Conservation (phyloP, 2,329 filamentous ascomycete genomes). For the Penicillium janthinellum region DNA sequence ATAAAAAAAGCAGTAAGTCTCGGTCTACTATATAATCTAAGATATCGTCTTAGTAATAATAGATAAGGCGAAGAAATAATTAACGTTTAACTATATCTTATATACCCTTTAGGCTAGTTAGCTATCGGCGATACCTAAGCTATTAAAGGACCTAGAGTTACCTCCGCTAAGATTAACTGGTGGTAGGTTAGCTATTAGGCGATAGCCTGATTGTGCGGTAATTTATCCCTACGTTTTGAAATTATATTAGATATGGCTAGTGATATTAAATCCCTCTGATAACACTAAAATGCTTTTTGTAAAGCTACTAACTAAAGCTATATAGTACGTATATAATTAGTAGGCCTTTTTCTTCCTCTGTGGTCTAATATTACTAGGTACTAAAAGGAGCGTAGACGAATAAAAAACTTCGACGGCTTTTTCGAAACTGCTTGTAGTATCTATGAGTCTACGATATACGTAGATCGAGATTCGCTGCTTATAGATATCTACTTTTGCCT, state of each 20-base stretch:
- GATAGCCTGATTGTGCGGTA: constrained; percentile 28
- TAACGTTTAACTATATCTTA: constrained; percentile 15
- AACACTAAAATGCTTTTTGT: constrained; percentile 24
- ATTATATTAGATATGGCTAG: constrained; percentile 24
- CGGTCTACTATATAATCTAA: constrained; percentile 32
- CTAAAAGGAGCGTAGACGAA: constrained; percentile 27
- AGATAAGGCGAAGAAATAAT: constrained; percentile 17
- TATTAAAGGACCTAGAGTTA: constrained; percentile 19
- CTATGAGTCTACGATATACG: constrained; percentile 23
- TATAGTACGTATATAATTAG: constrained; percentile 22
- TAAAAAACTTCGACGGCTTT: constrained; percentile 25
- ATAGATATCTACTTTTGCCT: constrained; percentile 26
- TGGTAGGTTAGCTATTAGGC: constrained; percentile 19
- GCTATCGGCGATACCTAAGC: constrained; percentile 25
- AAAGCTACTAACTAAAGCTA: constrained; percentile 27
- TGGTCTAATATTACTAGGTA: constrained; percentile 25
- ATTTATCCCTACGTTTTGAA: constrained; percentile 29
- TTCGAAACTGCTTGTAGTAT: constrained; percentile 27
- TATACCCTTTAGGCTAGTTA: constrained; percentile 23
- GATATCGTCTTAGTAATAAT: constrained; percentile 28
- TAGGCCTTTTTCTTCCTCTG: not conserved
- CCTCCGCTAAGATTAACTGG: constrained; percentile 18
- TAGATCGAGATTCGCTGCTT: constrained; percentile 23
- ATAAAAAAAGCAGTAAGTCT: constrained; percentile 25
- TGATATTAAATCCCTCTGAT: constrained; percentile 13